phyloP scores from a whole-genome alignment of 139 green algal genomes.

The Raphidocelis subcapitata region DNA sequence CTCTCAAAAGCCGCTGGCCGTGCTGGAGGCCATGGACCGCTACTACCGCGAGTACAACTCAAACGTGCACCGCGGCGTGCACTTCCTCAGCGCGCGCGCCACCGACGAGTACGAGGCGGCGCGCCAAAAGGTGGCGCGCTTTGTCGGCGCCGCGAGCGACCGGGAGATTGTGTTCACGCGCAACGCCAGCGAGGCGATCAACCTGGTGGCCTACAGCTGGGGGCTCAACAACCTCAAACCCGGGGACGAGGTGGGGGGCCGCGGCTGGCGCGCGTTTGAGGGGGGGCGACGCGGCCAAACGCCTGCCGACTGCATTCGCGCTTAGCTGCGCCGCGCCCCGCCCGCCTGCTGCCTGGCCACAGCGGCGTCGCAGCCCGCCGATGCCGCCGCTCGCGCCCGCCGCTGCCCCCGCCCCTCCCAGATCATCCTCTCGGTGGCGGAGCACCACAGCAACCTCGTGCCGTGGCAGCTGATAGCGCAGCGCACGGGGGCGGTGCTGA shows the following conservation, averaged over 20 bases:
- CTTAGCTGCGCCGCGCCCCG: too few relatives aligned
- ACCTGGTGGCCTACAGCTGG: conserved; percentile 97
- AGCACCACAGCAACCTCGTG: conserved; percentile 98
- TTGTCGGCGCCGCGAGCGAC: conserved; percentile 75
- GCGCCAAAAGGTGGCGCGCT: conserved; percentile 83
- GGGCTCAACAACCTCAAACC: conserved; percentile 72
- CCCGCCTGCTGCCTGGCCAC: too few relatives aligned
- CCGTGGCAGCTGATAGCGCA: conserved; percentile 95
- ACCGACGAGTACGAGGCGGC: conserved; percentile 93
- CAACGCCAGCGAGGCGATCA: conserved; percentile 97
- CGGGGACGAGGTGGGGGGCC: conserved; percentile 93
- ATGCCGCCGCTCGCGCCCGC: too few relatives aligned
- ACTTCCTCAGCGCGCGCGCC: conserved; percentile 73
- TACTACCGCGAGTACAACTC: conserved; percentile 93
- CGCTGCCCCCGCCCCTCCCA: conserved; percentile 34
- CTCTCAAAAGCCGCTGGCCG: conserved; percentile 85
- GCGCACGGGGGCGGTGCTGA: conserved; percentile 79
- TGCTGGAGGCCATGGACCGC: conserved; percentile 69
- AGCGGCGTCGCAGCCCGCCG: too few relatives aligned
- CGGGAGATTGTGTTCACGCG: conserved; percentile 95
- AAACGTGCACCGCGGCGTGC: conserved; percentile 97
- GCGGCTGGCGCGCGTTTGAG: not conserved
- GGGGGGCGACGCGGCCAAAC: too few relatives aligned
- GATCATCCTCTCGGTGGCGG: conserved; percentile 91
- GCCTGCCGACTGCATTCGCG: too few relatives aligned